These are phyloP conservation scores for Alternaria triticimaculans DNA, from an alignment of 2,329 filamentous ascomycete species.

Conservation along the genomic window DNA sequence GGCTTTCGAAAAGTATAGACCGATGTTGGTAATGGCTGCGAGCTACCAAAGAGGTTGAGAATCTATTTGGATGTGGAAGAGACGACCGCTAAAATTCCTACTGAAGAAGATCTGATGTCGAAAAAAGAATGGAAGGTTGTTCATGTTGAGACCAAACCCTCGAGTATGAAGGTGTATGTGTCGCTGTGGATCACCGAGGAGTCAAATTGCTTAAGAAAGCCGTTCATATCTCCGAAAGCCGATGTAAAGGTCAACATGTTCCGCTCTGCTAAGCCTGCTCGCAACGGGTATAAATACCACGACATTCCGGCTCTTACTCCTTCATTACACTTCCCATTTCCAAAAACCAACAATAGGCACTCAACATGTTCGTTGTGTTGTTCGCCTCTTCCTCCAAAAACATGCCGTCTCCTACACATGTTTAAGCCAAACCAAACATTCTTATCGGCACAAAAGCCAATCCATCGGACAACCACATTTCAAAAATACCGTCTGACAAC, in stretches of 20 bases:
- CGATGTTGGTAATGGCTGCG: not conserved
- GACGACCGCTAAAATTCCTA: not conserved
- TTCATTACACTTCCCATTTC: not conserved
- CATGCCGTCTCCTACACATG: not conserved
- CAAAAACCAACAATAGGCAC: not conserved
- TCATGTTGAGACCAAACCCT: not conserved
- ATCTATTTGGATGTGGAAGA: not conserved
- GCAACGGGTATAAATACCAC: not conserved
- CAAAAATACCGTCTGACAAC: no score
- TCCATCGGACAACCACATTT: not conserved
- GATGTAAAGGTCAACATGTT: rapidly evolving
- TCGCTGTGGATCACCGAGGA: not conserved
- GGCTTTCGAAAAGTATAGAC: not conserved
- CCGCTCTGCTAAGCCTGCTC: not conserved
- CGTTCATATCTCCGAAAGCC: not conserved
- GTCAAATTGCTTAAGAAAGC: not conserved
- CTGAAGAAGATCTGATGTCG: not conserved
- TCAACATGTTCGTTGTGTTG: not conserved
- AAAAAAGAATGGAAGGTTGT: not conserved
- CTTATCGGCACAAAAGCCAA: not conserved
- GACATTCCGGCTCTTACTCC: not conserved
- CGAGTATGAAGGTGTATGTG: not conserved
- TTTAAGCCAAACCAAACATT: not conserved
- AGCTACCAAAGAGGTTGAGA: not conserved
- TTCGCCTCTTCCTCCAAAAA: not conserved